These are phyloP conservation scores for Zhuliangozyma blackwelliae DNA, from an alignment of 1,139 yeast species.

Conservation along the genomic window DNA sequence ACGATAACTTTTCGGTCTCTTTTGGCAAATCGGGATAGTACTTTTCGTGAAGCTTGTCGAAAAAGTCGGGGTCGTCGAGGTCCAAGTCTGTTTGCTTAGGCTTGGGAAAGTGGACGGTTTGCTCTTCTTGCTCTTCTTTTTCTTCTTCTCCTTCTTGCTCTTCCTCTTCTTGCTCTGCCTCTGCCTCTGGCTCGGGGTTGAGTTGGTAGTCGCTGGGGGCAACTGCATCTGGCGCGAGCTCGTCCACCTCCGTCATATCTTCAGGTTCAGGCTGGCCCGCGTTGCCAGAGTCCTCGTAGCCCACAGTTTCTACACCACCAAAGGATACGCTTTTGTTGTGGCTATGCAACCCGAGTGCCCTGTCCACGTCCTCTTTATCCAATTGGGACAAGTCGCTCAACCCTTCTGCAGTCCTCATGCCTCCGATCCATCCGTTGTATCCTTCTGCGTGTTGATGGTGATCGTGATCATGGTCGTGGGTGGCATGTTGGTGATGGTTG, in stretches of 20 bases:
- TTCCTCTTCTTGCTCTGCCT: conserved; percentile 16
- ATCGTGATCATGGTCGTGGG: conserved; percentile 9
- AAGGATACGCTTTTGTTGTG: conserved; percentile 12
- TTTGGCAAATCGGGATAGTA: conserved; percentile 87
- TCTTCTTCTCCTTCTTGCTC: conserved; percentile 12
- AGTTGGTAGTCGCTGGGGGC: conserved; percentile 47
- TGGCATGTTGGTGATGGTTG: conserved; percentile 7
- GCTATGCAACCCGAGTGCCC: conserved; percentile 32
- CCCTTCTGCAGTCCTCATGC: conserved; percentile 40
- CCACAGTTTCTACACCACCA: conserved; percentile 31
- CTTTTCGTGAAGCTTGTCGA: conserved; percentile 73
- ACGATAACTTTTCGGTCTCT: conserved; percentile 76
- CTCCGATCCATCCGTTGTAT: conserved; percentile 73
- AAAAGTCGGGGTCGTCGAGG: conserved; percentile 71
- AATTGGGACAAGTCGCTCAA: conserved; percentile 29
- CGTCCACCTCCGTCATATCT: conserved; percentile 34
- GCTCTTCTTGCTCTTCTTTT: conserved; percentile 21
- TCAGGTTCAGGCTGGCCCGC: conserved; percentile 28
- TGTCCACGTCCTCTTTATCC: conserved; percentile 35
- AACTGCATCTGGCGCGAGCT: conserved; percentile 24
- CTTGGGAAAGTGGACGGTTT: conserved; percentile 58
- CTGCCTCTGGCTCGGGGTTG: conserved; percentile 15
- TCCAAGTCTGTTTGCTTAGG: conserved; percentile 46
- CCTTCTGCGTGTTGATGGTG: conserved; percentile 58
- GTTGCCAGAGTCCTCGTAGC: conserved; percentile 34